phyloP scores from a whole-genome alignment of 768 basidiomycete species.

The Heimioporus sp. region DNA sequence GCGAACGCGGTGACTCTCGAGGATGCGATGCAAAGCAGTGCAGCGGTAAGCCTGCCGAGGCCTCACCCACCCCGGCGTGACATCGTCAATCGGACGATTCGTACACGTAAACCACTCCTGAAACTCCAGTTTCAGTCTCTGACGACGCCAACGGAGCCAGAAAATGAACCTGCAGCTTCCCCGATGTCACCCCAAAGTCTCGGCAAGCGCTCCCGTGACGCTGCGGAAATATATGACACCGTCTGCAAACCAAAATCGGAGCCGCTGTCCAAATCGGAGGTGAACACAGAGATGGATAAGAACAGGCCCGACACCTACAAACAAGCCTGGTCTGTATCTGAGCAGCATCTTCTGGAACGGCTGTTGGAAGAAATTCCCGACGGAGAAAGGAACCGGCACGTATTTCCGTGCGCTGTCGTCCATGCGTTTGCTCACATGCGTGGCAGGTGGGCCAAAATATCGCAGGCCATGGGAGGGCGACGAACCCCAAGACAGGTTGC shows the following conservation, averaged over 20 bases:
- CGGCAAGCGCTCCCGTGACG: constrained; percentile 28
- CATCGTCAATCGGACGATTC: constrained; percentile 12
- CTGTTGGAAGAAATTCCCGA: constrained; percentile 75
- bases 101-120: constrained; percentile 31
- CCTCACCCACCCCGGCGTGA: constrained; percentile 8
- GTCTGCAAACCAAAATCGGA: constrained; percentile 16
- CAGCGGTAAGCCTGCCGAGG: not conserved
- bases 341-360: constrained; percentile 75
- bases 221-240: constrained; percentile 15
- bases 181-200: constrained; percentile 18
- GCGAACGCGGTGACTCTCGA: not conserved
- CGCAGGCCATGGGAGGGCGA: constrained; percentile 73
- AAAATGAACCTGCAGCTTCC: constrained; percentile 6
- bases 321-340: constrained; percentile 71
- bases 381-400: constrained; percentile 71
- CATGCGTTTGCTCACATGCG: constrained; percentile 7
- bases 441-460: constrained; percentile 76
- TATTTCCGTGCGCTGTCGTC: constrained; percentile 2
- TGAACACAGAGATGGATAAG: constrained; percentile 25
- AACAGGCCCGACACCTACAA: constrained; percentile 66
- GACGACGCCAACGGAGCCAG: constrained; percentile 7
- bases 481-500: constrained; percentile 84
- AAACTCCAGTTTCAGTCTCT: constrained; percentile 25
- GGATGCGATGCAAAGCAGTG: not conserved
- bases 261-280: constrained; percentile 10